Base-by-base conservation (phyloP, 169 alveolate species). In the Plasmodium falciparum region DNA sequence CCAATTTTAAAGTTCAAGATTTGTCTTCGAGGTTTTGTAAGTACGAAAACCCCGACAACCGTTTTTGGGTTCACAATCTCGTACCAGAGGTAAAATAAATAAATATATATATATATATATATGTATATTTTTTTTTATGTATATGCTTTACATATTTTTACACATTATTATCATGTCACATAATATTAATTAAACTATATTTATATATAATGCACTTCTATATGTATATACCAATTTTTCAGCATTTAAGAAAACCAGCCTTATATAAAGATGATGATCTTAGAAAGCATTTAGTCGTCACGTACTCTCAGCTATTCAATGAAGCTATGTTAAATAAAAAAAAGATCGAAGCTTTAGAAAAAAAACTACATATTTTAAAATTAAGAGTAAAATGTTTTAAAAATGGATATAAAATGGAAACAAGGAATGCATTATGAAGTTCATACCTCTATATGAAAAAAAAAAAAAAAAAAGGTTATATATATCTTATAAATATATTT, bases 11-110 rank as follows among this genome's bases (percentile, higher is more conserved):
- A 58, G 70, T 62, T 22, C 63, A 78, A 59, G 54, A 39, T 24
- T 47, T 78, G 43, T 59, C 70, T 1, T 78, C 78, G 15, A 49
- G 56, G 56, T 78, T 78, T 33, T 59, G 67, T 22, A 78, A 78
- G 47, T 78, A 78, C 33, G 89, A 78, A 59, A 78, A 78, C 43
- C 89, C 89, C 20, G 89, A 78, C 49, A 65, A 54, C 61, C 76
- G 78, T 5, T 78, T 78, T 58, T 78, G 89, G 89, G 15, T 78
- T 8, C 89, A 78, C 29, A 33, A 78, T 58, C 78, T 78, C 8
- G 89, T 78, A 1, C 89, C 89, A 3, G 45, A 33, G 89, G 89
- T 78, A 66, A 66, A 50, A 17, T 29, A 52, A 17, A 17, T 12
- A 56, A 54, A 39, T 24, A 24, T 24, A 1, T 24, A 24, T 24